Conservation (phyloP, 2,329 filamentous ascomycete genomes). For the Fusarium sp. region DNA sequence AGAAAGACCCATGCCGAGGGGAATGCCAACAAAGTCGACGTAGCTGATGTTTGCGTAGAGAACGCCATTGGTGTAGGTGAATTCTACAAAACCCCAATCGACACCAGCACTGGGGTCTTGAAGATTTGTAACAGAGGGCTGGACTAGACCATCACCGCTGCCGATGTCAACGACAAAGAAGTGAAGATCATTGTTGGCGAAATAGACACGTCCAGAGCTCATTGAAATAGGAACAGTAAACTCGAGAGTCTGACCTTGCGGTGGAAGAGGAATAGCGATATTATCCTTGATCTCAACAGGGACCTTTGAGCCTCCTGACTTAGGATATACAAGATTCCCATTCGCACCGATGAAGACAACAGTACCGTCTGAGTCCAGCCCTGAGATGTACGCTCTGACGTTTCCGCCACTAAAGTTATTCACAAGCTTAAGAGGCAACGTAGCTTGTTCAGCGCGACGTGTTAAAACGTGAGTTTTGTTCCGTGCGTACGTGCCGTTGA, state of each 20-base stretch:
- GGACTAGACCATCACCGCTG: slow-evolving; percentile 56
- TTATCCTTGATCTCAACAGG: slow-evolving; percentile 56
- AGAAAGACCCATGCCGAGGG: slow-evolving; percentile 62
- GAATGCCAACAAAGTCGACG: slow-evolving; percentile 64
- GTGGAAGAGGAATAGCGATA: slow-evolving; percentile 59
- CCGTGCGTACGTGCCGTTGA: slow-evolving; percentile 54
- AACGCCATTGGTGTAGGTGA: slow-evolving; percentile 57
- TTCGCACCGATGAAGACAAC: slow-evolving; percentile 60
- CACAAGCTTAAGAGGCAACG: slow-evolving; percentile 52
- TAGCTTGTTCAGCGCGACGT: slow-evolving; percentile 7
- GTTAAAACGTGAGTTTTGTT: slow-evolving; percentile 17
- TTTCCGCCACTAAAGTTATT: slow-evolving; percentile 57
- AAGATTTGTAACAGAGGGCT: slow-evolving; percentile 61
- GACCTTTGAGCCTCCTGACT: slow-evolving; percentile 49
- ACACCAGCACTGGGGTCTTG: slow-evolving; percentile 57
- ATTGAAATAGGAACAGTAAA: slow-evolving; percentile 58
- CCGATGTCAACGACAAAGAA: slow-evolving; percentile 57
- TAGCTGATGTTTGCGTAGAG: slow-evolving; percentile 64
- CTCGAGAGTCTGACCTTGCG: slow-evolving; percentile 52
- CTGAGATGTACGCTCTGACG: slow-evolving; percentile 61
- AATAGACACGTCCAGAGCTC: slow-evolving; percentile 59
- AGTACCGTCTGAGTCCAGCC: slow-evolving; percentile 54
- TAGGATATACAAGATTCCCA: slow-evolving; percentile 58
- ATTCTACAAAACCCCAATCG: slow-evolving; percentile 65
- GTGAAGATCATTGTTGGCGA: slow-evolving; percentile 56